Base-by-base conservation (phyloP, 2,329 filamentous ascomycete genomes). In the Curvularia verruculosa region DNA sequence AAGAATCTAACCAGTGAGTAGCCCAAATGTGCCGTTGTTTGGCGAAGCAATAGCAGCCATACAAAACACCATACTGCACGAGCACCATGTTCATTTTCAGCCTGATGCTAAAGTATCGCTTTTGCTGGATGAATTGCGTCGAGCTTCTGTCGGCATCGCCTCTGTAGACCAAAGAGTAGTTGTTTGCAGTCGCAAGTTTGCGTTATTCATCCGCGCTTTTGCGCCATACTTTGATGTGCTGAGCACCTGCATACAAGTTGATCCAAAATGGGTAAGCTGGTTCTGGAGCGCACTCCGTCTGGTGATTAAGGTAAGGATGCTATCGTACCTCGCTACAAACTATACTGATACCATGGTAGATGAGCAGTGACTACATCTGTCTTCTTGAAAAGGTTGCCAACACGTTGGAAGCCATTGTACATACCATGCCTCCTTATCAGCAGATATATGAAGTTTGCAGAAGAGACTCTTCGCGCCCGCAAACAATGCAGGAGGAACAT, bases 211-310 rank as follows among this genome's bases (percentile, higher is more conserved):
- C 8, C 60, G 54, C 21, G 41, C 51, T 12, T 68, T 72, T 56
- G 61, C 65, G 28, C 59, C 65, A 7, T 74, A 68, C 54, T 73
- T 72, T 45, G 66, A 71, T 40, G 51, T 72, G 15, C 55, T 74
- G 31, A 54, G 55, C 40, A 62, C 64, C 10, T 69, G 61, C 31
- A 57, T 61, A 18, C 29, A 60, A 26, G 24, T 64, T n/a, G 56
- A 46, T 19, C 31, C 60, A 49, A 64, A 66, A 53, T 72, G 66
- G 67, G 23, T 56, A 21, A 56, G 58, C 12, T 68, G 60, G 39
- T 66, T 73, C 37, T 74, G 70, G 70, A 65, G 61, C 23, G 50
- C 54, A 19, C 45, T 72, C 15, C 44, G 48, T 36, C 37, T 72
- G 31, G 52, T 71, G 15, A 68, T 71, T 57, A 64, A 69, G 59